Evolutionary conservation across 108 stramenopile genomes (phyloP).

Genomic region (Cyclotella distinguenda): DNA sequence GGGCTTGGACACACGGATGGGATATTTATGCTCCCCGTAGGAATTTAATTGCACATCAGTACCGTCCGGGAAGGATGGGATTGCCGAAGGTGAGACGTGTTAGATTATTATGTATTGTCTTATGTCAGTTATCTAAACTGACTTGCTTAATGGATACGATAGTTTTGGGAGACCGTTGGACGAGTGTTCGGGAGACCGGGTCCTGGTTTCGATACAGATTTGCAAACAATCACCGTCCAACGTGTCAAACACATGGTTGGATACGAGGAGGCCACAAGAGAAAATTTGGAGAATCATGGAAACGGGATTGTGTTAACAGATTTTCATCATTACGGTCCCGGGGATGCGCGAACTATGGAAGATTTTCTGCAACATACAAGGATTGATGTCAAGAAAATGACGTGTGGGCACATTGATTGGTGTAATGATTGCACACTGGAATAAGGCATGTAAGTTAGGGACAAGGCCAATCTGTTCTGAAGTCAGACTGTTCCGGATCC

Average conservation of each 20-base stretch:
- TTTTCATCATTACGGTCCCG: constrained; percentile 61
- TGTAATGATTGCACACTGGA: constrained; percentile 53
- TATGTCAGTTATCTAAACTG: too few relatives aligned
- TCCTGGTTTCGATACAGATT: constrained; percentile 45
- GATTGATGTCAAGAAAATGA: constrained; percentile 53
- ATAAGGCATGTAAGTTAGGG: constrained; percentile 7
- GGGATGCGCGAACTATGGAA: constrained; percentile 50
- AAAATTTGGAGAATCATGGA: constrained; percentile 36
- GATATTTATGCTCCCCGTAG: constrained; percentile 90
- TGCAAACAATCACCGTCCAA: constrained; percentile 49
- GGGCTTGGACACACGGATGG: constrained; percentile 90
- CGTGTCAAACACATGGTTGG: constrained; percentile 76
- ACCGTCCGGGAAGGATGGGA: constrained; percentile 78
- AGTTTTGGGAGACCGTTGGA: constrained; percentile 92
- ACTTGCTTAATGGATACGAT: too few relatives aligned
- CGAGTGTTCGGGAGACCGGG: constrained; percentile 64
- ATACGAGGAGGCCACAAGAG: constrained; percentile 52
- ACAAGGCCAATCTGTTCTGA: too few relatives aligned
- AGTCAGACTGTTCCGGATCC: too few relatives aligned
- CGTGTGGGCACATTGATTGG: constrained; percentile 56
- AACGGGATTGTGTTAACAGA: constrained; percentile 42
- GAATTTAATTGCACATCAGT: constrained; percentile 88
- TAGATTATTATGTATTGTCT: too few relatives aligned
- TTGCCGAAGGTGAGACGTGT: too few relatives aligned
- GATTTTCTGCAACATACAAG: constrained; percentile 62